Conservation (phyloP, 2,329 filamentous ascomycete species). For the Ascochyta lentis region DNA sequence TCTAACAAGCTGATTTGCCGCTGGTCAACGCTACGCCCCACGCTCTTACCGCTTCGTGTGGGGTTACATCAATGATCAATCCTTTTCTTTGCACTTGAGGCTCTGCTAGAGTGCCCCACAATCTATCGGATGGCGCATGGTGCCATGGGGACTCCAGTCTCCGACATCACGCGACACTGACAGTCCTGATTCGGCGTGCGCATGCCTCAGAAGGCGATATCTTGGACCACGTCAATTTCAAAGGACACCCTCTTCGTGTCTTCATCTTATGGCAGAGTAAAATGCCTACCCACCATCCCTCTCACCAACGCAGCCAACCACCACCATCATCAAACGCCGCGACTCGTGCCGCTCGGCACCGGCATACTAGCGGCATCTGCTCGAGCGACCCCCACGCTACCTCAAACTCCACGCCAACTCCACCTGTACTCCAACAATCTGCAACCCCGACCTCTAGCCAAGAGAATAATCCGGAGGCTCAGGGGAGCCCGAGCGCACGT, state of each 20-base stretch:
- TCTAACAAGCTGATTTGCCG: conserved; percentile 6
- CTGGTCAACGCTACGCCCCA: not conserved
- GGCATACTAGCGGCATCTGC: conserved; percentile 5
- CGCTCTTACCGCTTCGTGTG: conserved; percentile 8
- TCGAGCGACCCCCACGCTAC: conserved; percentile 13
- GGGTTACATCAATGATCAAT: conserved; percentile 10
- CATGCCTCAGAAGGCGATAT: not conserved
- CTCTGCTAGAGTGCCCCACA: conserved; percentile 15
- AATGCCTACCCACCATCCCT: not conserved
- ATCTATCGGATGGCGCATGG: conserved; percentile 9
- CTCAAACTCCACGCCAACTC: conserved; percentile 1
- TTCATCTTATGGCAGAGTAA: not conserved
- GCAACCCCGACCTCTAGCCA: conserved; percentile 3
- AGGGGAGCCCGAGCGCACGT: not conserved
- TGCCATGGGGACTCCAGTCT: conserved; percentile 14
- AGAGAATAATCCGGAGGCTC: conserved; percentile 11
- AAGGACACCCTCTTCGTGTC: not conserved
- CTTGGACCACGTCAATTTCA: not conserved
- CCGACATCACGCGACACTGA: conserved; percentile 5
- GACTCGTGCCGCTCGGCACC: conserved; percentile 12
- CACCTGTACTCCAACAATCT: conserved; percentile 11
- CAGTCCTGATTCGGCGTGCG: not conserved
- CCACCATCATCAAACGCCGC: conserved; percentile 5
- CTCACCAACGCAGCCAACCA: conserved; percentile 3
- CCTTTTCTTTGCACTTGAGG: conserved; percentile 8